These are phyloP conservation scores for Choricystis sp. DNA, from an alignment of 139 green algal genomes.

Conservation along the genomic window DNA sequence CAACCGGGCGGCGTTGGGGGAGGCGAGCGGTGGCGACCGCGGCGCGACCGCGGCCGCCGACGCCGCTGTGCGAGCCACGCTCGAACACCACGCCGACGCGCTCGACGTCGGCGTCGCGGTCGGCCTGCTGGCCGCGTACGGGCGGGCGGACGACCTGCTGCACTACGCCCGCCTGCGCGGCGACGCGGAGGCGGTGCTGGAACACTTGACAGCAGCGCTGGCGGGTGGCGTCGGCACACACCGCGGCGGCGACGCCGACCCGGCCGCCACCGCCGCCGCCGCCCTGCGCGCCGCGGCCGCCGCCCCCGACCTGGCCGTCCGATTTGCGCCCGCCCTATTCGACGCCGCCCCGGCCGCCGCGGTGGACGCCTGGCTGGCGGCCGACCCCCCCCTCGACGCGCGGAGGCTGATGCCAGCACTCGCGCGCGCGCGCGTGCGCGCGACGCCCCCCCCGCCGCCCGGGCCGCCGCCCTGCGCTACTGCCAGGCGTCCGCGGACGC, in stretches of 20 bases:
- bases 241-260: not conserved
- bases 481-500: slow-evolving; percentile 46
- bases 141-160: slow-evolving; percentile 71
- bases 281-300: too few species aligned
- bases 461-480: slow-evolving; percentile 51
- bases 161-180: slow-evolving; percentile 50
- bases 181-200: slow-evolving; percentile 70
- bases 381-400: slow-evolving; percentile 36
- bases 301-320: slow-evolving; percentile 46
- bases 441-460: not conserved
- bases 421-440: slow-evolving; percentile 14
- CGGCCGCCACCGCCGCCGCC: too few species aligned
- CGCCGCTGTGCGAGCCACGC: slow-evolving; percentile 23
- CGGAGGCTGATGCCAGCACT: slow-evolving; percentile 65
- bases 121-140: slow-evolving; percentile 65
- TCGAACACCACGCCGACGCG: slow-evolving; percentile 29
- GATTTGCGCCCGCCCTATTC: slow-evolving; percentile 64
- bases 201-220: slow-evolving; percentile 71
- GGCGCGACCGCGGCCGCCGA: not conserved
- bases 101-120: slow-evolving; percentile 63
- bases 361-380: slow-evolving; percentile 59
- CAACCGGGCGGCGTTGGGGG: slow-evolving; percentile 45
- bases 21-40: not conserved
- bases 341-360: slow-evolving; percentile 27
- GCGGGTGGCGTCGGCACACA: slow-evolving; percentile 19